A percentile compares a stretch with the other conserved stretches of the same genome.
phyloP scores from a whole-genome alignment of 441 rosid species.

The Croton laevigatus region DNA sequence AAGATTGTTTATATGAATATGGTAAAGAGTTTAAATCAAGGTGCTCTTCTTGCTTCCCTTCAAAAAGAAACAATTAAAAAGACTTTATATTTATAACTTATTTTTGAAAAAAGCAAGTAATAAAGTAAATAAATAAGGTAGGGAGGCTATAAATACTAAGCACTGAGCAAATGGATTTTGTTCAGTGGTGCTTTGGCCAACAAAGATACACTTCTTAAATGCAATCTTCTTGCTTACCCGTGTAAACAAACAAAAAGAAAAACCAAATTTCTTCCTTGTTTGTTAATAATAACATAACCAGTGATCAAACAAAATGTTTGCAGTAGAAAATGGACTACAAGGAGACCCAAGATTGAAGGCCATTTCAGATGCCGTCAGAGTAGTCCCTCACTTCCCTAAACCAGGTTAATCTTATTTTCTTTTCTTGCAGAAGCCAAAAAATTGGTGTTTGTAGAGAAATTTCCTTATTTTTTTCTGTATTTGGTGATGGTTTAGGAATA shows the following conservation, averaged over 20 bases:
- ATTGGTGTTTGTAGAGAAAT: background rate
- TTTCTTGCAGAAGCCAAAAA: background rate
- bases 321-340: conserved; percentile 64
- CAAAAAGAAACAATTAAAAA: too few relatives aligned
- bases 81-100: too few relatives aligned
- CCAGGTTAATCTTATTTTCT: conserved; percentile 39
- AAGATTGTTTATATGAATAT: too few relatives aligned
- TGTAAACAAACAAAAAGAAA: background rate
- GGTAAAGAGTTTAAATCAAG: background rate
- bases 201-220: conserved; percentile 22
- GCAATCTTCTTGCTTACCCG: background rate
- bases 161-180: conserved; percentile 25
- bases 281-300: background rate
- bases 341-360: conserved; percentile 76
- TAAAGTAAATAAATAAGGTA: too few relatives aligned
- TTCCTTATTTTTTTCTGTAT: background rate
- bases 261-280: too few relatives aligned
- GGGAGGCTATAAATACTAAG: conserved; percentile 24
- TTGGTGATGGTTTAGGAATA: conserved; percentile 48
- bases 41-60: background rate
- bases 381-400: conserved; percentile 87
- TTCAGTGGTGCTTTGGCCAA: conserved; percentile 30
- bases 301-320: conserved; percentile 34
- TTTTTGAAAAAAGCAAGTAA: too few relatives aligned
- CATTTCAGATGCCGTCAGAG: conserved; percentile 80